phyloP scores from a whole-genome alignment of 805 yeast species.

The Saturnispora saitoi region DNA sequence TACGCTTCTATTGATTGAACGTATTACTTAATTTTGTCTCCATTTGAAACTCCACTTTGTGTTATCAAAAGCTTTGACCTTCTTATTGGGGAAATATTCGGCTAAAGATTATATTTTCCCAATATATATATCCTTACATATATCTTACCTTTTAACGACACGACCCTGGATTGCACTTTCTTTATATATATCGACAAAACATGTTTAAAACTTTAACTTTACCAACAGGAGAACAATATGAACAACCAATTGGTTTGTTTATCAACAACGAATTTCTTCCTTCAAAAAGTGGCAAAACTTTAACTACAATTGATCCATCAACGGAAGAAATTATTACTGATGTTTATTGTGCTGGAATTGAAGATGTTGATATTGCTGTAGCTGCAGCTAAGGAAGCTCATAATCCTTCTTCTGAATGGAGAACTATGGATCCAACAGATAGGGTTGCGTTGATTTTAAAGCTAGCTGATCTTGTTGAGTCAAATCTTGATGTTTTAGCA shows the following conservation, averaged over 20 bases:
- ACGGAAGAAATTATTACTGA: slow-evolving; percentile 40
- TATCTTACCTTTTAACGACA: no score
- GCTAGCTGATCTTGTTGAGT: slow-evolving; percentile 44
- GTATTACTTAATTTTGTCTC: no score
- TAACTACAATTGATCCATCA: slow-evolving; percentile 42
- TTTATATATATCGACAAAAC: neutral
- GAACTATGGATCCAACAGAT: slow-evolving; percentile 33
- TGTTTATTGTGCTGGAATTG: slow-evolving; percentile 38
- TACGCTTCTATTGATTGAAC: no score
- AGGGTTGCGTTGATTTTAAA: slow-evolving; percentile 35
- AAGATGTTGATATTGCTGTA: slow-evolving; percentile 45
- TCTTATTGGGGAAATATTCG: neutral
- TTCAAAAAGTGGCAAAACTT: slow-evolving; percentile 27
- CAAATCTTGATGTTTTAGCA: slow-evolving; percentile 40
- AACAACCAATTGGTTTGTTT: slow-evolving; percentile 57
- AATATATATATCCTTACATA: no score
- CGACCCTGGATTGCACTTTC: neutral
- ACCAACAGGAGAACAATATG: slow-evolving; percentile 42
- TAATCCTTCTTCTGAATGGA: slow-evolving; percentile 32
- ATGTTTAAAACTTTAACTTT: slow-evolving; percentile 16
- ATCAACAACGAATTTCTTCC: slow-evolving; percentile 45
- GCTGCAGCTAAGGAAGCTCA: slow-evolving; percentile 41
- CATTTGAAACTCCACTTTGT: no score
- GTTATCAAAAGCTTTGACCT: no score
- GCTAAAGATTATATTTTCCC: neutral